Base-by-base conservation (phyloP, 2,329 filamentous ascomycete genomes). In the Pyrenophora graminea region DNA sequence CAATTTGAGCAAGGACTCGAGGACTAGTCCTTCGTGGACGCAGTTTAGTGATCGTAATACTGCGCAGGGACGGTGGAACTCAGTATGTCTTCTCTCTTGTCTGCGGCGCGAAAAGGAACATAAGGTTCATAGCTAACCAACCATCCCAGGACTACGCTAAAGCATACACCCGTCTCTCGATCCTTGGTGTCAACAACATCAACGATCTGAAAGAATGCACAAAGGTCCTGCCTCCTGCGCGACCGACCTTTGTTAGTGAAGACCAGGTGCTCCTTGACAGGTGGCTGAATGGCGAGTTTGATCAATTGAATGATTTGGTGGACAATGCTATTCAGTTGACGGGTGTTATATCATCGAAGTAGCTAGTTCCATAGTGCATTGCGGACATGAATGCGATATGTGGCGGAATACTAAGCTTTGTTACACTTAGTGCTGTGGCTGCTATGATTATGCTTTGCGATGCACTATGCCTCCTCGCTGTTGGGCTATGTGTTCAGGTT, bases 141-240 rank as follows among this genome's bases (percentile, higher is more conserved):
- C 6, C 8, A 1, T 12, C 15, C 9, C 21, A 71, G 75, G 80
- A 79, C 38, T 84, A 81, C 47, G 75, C 80, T 2, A 72, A 74
- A 31, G 81, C 79, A 10, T 84, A 84, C 58, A 74, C 82, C 38
- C 79, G 81, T 18, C 71, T 85, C 32, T 80, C 77, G 27, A 69
- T 84, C 2, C 76, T 85, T 9, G 82, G 82, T 3, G 80, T 84
- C 12, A 76, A 80, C 60, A 82, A 83, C 61, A 79, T 84, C 66
- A 83, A 84, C 64, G 66, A 73, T 18, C 68, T 84, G 37, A 80
- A 76, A 13, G 81, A 84, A 56, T 84, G 82, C 74, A 81, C 79
- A 8, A 76, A 78, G 58, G 79, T 79, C 2, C 67, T 84, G 8
- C 81, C 72, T 0, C 61, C 59, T 2, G 59, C 43, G 21, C 57